Conservation (phyloP, 371 early-diverging fungal species). For the Phascolomyces articulosus region DNA sequence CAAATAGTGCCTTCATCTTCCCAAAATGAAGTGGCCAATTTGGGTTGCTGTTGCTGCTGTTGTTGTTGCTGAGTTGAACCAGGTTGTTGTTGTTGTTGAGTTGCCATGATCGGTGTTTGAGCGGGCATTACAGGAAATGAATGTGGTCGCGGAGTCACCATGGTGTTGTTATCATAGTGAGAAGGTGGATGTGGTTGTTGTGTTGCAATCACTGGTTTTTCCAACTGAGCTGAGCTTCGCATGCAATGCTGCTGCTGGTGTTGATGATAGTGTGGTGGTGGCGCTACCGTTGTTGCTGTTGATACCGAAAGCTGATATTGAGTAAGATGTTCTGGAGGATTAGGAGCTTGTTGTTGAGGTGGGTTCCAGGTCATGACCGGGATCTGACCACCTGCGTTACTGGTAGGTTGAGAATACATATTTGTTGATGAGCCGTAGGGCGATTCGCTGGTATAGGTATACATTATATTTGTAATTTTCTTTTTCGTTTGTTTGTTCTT, state of each 20-base stretch:
- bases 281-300: background rate
- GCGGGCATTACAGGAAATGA: slow-evolving; percentile 3
- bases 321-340: background rate
- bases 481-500: too few species aligned
- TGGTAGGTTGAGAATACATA: background rate
- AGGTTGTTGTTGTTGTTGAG: slow-evolving; percentile 19
- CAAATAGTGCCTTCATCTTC: slow-evolving; percentile 78
- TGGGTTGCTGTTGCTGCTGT: slow-evolving; percentile 38
- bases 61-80: slow-evolving; percentile 5
- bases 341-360: background rate
- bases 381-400: slow-evolving; percentile 11
- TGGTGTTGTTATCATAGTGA: background rate
- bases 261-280: background rate
- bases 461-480: background rate
- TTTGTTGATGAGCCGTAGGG: slow-evolving; percentile 1
- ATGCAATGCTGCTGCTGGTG: slow-evolving; percentile 14
- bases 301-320: background rate
- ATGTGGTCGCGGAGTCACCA: slow-evolving; percentile 8
- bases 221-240: slow-evolving; percentile 1
- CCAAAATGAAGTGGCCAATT: slow-evolving; percentile 73
- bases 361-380: slow-evolving; percentile 25
- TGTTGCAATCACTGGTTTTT: background rate
- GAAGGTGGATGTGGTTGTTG: slow-evolving; percentile 9
- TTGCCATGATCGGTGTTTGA: slow-evolving; percentile 1
- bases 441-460: background rate